Percentiles rank a stretch among this genome's conserved stretches.
phyloP scores from a whole-genome alignment of 148 eudicot genomes.

The Dysphania ambrosioides region DNA sequence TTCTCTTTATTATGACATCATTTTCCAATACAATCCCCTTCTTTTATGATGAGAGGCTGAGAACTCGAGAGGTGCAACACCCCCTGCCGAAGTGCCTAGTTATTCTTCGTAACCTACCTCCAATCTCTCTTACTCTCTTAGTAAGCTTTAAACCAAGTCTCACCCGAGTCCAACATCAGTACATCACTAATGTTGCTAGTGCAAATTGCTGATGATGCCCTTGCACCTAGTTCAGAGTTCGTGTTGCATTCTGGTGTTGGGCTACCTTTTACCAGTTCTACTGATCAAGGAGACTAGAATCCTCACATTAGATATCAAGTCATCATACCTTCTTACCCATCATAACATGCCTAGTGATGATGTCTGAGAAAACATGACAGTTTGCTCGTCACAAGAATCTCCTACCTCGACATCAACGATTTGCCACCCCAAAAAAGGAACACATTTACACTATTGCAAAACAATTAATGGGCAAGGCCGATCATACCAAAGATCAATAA shows the following conservation, averaged over 20 bases:
- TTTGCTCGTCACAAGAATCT: no score
- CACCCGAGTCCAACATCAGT: not conserved
- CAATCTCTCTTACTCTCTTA: not conserved
- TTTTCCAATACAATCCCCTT: not conserved
- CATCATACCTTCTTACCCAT: not conserved
- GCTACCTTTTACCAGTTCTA: not conserved
- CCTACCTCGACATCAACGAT: not conserved
- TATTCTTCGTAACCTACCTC: not conserved
- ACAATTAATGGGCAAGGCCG: not conserved
- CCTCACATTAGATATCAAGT: not conserved
- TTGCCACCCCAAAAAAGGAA: not conserved
- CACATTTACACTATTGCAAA: no score
- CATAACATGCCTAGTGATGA: not conserved
- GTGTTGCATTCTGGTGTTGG: not conserved
- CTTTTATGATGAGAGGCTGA: no score
- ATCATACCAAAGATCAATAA: not conserved
- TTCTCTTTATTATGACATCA: not conserved
- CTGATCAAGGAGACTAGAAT: not conserved
- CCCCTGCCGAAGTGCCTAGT: not conserved
- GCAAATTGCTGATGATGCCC: not conserved
- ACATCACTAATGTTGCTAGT: not conserved
- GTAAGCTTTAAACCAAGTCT: not conserved
- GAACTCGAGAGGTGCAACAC: not conserved
- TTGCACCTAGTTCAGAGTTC: not conserved
- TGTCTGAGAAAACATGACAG: not conserved